A percentile compares a stretch with the other conserved stretches of the same genome.
Evolutionary conservation across 768 basidiomycete species (phyloP).

Genomic region (Sarcodon sp.): DNA sequence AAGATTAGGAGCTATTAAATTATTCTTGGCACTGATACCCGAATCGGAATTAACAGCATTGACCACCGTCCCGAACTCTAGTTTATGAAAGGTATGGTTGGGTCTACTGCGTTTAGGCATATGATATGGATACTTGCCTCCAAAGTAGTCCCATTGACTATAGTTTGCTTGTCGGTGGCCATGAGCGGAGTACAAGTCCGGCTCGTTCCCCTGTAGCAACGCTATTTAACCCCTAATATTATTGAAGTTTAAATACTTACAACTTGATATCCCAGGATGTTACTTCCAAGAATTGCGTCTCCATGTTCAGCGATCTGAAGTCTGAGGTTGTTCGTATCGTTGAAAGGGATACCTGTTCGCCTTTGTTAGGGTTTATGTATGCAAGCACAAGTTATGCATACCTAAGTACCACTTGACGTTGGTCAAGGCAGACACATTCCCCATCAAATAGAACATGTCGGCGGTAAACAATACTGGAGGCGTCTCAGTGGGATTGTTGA

Average conservation of each 20-base stretch:
- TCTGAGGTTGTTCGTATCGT: slow-evolving; percentile 41
- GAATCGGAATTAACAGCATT: slow-evolving; percentile 26
- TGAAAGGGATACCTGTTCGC: slow-evolving; percentile 44
- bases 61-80: slow-evolving; percentile 37
- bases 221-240: too few species aligned
- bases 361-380: neutral
- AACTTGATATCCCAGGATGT: slow-evolving; percentile 55
- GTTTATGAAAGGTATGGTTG: too few species aligned
- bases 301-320: slow-evolving; percentile 43
- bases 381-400: slow-evolving; percentile 8
- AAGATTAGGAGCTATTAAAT: slow-evolving; percentile 55
- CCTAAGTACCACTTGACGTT: slow-evolving; percentile 58
- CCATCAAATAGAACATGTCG: slow-evolving; percentile 53
- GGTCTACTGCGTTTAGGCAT: too few species aligned
- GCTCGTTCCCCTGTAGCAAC: slow-evolving; percentile 44
- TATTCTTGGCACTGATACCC: slow-evolving; percentile 24
- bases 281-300: slow-evolving; percentile 48
- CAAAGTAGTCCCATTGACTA: slow-evolving; percentile 29
- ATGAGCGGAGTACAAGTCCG: slow-evolving; percentile 51
- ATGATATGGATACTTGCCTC: neutral
- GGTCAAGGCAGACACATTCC: slow-evolving; percentile 42
- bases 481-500: slow-evolving; percentile 43
- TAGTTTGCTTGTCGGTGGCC: slow-evolving; percentile 21
- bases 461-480: slow-evolving; percentile 50
- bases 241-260: too few species aligned